Evolutionary conservation across 2,329 filamentous ascomycete genomes (phyloP).

Genomic region (Venturia oleaginea): DNA sequence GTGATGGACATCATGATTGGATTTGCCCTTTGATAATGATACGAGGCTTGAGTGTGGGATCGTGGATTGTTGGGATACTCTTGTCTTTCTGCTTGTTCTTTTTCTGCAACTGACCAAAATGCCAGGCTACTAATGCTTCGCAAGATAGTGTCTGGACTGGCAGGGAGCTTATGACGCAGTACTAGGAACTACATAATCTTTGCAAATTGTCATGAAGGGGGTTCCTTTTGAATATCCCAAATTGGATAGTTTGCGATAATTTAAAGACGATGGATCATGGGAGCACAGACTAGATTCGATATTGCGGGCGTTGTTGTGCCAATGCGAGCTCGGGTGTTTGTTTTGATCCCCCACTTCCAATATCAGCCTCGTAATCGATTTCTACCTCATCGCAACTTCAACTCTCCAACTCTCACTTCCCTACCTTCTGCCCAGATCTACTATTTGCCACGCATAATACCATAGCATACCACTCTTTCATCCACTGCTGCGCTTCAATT

Average conservation of each 20-base stretch:
- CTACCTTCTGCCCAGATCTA: not conserved
- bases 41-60: not conserved
- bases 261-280: not conserved
- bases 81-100: not conserved
- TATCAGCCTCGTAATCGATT: not conserved
- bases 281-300: not conserved
- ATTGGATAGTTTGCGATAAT: not conserved
- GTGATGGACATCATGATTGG: constrained; percentile 2
- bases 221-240: not conserved
- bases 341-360: not conserved
- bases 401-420: not conserved
- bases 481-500: constrained; percentile 16
- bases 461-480: constrained; percentile 12
- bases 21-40: not conserved
- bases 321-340: not conserved
- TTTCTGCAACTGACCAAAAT: not conserved
- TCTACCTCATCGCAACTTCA: not conserved
- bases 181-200: too few relatives aligned
- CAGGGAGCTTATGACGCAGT: too few relatives aligned
- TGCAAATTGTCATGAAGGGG: too few relatives aligned
- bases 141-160: not conserved
- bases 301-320: not conserved
- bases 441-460: not conserved
- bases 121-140: not conserved
- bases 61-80: not conserved